Evolutionary conservation across 2,329 filamentous ascomycete genomes (phyloP).

Genomic region (Colletotrichum sp.): DNA sequence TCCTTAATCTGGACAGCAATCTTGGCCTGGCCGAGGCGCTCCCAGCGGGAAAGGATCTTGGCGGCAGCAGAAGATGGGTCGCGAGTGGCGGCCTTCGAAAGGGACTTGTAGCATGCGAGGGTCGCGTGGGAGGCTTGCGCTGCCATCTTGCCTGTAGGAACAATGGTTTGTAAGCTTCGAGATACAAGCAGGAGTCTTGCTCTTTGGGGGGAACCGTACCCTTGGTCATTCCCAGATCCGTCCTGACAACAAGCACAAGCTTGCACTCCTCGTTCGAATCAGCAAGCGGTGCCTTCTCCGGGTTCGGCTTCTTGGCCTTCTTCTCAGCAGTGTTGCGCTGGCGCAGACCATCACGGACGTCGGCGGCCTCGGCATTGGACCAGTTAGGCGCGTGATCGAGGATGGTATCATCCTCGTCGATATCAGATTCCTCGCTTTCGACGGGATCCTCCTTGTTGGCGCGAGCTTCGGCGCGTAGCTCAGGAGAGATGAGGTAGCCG

Average conservation of each 20-base stretch:
- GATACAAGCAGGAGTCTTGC: background rate
- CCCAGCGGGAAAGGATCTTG: constrained; percentile 81
- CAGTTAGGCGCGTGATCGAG: constrained; percentile 73
- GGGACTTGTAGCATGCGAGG: constrained; percentile 92
- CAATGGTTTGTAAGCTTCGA: background rate
- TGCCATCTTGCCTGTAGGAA: constrained; percentile 83
- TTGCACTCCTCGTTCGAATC: constrained; percentile 82
- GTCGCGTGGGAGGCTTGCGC: constrained; percentile 97
- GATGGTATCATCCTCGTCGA: constrained; percentile 63
- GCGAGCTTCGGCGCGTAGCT: constrained; percentile 61
- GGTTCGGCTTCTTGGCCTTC: constrained; percentile 34
- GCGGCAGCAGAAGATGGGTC: constrained; percentile 59
- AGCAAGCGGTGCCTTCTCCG: constrained; percentile 26
- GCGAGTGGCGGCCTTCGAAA: constrained; percentile 60
- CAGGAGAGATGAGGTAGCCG: constrained; percentile 64
- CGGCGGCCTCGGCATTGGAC: constrained; percentile 65
- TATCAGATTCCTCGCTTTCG: constrained; percentile 73
- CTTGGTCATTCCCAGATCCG: constrained; percentile 96
- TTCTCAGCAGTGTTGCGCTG: constrained; percentile 31
- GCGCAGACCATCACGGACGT: constrained; percentile 61
- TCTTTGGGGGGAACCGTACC: constrained; percentile 57
- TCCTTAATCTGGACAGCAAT: constrained; percentile 89
- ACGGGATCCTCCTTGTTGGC: constrained; percentile 63
- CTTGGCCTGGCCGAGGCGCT: constrained; percentile 86
- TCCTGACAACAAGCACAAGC: constrained; percentile 88